These are phyloP conservation scores for Botrytis squamosa DNA, from an alignment of 2,329 filamentous ascomycete genomes.

Conservation along the genomic window DNA sequence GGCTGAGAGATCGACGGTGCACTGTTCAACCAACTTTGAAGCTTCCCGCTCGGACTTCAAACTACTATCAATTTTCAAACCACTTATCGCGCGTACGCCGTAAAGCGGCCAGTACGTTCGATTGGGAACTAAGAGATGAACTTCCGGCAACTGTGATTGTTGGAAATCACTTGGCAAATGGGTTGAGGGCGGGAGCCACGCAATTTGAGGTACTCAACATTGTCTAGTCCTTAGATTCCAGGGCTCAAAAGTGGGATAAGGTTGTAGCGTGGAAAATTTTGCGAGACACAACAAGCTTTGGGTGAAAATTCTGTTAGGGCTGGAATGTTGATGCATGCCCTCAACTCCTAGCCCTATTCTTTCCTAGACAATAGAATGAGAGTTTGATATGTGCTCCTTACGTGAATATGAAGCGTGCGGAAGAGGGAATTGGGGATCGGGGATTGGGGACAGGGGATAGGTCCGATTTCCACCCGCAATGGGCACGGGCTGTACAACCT, in stretches of 20 bases:
- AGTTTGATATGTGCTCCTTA: background rate
- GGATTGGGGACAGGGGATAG: background rate
- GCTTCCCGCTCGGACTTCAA: constrained; percentile 1
- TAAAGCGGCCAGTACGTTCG: background rate
- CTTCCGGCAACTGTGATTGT: background rate
- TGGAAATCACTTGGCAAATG: background rate
- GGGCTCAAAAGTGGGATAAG: constrained; percentile 5
- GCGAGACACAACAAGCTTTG: background rate
- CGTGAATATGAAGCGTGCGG: background rate
- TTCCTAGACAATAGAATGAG: background rate
- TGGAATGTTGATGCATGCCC: background rate
- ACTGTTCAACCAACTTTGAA: background rate
- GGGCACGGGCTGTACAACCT: background rate
- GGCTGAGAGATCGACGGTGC: constrained; percentile 6
- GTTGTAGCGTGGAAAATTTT: constrained; percentile 1
- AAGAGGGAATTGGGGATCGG: background rate
- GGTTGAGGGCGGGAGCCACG: background rate
- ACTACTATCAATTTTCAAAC: background rate
- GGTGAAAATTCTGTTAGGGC: background rate
- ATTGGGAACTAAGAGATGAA: background rate
- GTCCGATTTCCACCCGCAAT: background rate
- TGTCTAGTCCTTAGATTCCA: background rate
- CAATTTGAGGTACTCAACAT: background rate
- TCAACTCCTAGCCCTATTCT: background rate
- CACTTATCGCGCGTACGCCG: background rate